Conservation (phyloP, 1,139 yeast species). For the Nakaseomyces glabratus region DNA sequence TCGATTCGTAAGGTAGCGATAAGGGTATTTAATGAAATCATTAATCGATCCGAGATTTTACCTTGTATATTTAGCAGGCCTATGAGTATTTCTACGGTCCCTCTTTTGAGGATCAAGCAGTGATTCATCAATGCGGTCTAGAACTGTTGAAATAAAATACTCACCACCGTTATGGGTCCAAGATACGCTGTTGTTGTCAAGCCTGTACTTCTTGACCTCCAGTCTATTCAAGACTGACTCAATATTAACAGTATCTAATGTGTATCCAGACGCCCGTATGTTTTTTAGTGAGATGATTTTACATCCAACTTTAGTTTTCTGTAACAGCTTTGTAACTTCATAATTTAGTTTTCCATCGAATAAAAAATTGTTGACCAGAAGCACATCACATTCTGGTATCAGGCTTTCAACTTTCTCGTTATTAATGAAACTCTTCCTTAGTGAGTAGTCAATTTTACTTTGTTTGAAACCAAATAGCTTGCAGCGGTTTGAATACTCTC, state of each 20-base stretch:
- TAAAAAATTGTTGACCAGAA: conserved; percentile 73
- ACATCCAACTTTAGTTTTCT: conserved; percentile 62
- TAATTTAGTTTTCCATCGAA: conserved; percentile 67
- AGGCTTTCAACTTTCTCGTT: conserved; percentile 47
- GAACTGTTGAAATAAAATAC: conserved; percentile 69
- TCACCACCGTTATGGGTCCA: conserved; percentile 82
- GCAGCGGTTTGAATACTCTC: conserved; percentile 51
- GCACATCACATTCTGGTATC: conserved; percentile 57
- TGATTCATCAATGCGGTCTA: conserved; percentile 36
- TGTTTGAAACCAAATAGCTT: conserved; percentile 53
- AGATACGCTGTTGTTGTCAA: conserved; percentile 67
- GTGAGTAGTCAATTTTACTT: conserved; percentile 49
- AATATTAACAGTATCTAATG: conserved; percentile 44
- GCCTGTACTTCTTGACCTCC: conserved; percentile 53
- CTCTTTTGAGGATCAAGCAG: conserved; percentile 30
- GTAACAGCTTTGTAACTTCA: conserved; percentile 56
- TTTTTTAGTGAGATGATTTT: conserved; percentile 72
- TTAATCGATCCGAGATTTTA: no score
- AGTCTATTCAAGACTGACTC: conserved; percentile 59
- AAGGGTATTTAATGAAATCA: no score
- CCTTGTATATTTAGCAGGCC: conserved; percentile 23
- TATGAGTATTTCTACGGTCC: conserved; percentile 18
- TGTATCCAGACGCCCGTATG: conserved; percentile 44
- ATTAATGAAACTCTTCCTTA: conserved; percentile 63
- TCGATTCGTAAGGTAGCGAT: no score